These are phyloP conservation scores for Ophiostoma angusticollis DNA, from an alignment of 2,329 filamentous ascomycete species.

Conservation along the genomic window DNA sequence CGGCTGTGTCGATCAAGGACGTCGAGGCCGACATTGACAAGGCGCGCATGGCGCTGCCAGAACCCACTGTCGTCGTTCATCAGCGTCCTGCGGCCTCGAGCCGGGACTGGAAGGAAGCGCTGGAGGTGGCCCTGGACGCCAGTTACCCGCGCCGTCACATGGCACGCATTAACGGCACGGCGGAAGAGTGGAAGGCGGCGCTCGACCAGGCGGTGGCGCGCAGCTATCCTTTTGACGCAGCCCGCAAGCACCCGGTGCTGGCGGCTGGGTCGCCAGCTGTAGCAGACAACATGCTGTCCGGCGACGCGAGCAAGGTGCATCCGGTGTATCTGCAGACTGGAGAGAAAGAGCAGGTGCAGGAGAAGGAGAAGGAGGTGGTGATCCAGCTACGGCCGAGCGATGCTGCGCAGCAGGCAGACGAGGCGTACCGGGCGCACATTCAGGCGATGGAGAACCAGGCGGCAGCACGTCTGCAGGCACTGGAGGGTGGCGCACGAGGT, in stretches of 20 bases:
- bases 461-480: constrained; percentile 10
- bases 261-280: constrained; percentile 13
- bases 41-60: constrained; percentile 2
- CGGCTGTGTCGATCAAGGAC: background rate
- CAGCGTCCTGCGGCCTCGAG: constrained; percentile 4
- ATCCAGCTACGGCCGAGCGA: constrained; percentile 1
- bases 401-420: constrained; percentile 5
- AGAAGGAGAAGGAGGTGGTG: background rate
- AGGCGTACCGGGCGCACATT: constrained; percentile 18
- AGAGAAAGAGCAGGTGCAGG: constrained; percentile 6
- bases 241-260: constrained; percentile 23
- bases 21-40: constrained; percentile 3
- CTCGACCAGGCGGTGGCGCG: constrained; percentile 24
- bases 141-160: constrained; percentile 16
- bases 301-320: constrained; percentile 19
- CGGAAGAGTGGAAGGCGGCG: constrained; percentile 25
- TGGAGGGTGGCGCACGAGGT: constrained; percentile 12
- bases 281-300: constrained; percentile 13
- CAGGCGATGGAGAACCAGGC: constrained; percentile 17
- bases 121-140: constrained; percentile 20
- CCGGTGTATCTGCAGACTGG: constrained; percentile 21
- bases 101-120: constrained; percentile 24
- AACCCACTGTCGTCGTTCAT: too few species aligned
- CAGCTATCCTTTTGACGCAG: constrained; percentile 20
- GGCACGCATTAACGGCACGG: constrained; percentile 15